Evolutionary conservation across 805 yeast genomes (phyloP).

Genomic region (Metschnikowia orientalis): DNA sequence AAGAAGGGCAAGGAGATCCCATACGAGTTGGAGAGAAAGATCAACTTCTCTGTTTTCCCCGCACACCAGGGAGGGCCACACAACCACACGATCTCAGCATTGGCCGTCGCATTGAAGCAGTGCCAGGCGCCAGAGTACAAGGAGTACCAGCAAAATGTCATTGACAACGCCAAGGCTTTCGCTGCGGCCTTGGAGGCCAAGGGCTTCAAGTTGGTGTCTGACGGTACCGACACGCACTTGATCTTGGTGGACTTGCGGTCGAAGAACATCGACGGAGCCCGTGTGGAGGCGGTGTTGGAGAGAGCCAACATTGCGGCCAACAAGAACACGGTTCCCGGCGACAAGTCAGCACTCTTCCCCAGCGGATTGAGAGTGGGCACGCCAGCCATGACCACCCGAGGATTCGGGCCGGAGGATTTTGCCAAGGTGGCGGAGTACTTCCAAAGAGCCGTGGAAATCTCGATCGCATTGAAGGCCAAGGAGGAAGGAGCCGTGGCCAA

Average conservation of each 20-base stretch:
- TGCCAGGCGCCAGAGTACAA: constrained; percentile 84
- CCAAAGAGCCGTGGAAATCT: constrained; percentile 69
- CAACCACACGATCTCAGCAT: constrained; percentile 94
- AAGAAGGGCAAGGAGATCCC: constrained; percentile 81
- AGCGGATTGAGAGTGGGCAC: constrained; percentile 96
- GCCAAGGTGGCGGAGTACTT: constrained; percentile 75
- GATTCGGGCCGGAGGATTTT: constrained; percentile 75
- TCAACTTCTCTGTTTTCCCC: constrained; percentile 97
- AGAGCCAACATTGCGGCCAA: constrained; percentile 89
- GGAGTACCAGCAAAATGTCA: constrained; percentile 78
- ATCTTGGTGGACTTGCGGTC: constrained; percentile 78
- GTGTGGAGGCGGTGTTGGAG: constrained; percentile 87
- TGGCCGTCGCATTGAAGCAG: constrained; percentile 93
- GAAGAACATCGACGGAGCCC: constrained; percentile 87
- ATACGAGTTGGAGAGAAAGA: constrained; percentile 85
- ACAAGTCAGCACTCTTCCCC: constrained; percentile 91
- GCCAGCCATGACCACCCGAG: constrained; percentile 98
- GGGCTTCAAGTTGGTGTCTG: constrained; percentile 78
- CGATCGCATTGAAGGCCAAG: constrained; percentile 55
- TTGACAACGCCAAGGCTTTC: constrained; percentile 74
- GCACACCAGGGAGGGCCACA: constrained; percentile 99
- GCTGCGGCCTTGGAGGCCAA: constrained; percentile 59
- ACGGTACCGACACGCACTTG: constrained; percentile 94
- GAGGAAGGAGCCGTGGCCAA: constrained; percentile 57
- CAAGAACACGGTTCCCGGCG: constrained; percentile 96